A percentile compares a stretch with the other conserved stretches of the same genome.
These are phyloP conservation scores for Teratosphaeria zuluensis DNA, from an alignment of 2,329 filamentous ascomycete genomes.

Conservation along the genomic window DNA sequence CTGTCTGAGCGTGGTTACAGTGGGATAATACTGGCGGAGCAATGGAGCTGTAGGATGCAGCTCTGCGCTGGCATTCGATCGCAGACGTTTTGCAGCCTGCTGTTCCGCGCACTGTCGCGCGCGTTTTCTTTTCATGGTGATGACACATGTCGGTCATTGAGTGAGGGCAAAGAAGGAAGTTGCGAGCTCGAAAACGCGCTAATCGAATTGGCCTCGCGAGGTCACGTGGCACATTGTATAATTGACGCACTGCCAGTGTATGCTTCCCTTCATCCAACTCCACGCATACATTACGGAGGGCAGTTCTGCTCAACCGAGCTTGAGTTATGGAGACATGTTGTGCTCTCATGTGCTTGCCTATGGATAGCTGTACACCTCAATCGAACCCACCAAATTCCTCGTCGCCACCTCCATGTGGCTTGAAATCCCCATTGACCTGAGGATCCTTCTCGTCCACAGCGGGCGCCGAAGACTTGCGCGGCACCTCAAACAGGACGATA, in stretches of 20 bases:
- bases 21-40: slow-evolving; percentile 10
- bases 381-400: slow-evolving; percentile 10
- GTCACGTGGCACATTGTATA: no score
- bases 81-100: background rate
- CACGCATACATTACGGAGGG: no score
- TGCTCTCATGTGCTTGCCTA: background rate
- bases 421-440: background rate
- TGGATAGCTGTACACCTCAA: background rate
- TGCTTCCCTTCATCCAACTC: no score
- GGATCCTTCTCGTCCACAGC: background rate
- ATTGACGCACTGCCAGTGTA: no score
- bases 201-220: no score
- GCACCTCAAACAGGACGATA: slow-evolving; percentile 78
- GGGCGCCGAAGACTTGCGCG: slow-evolving; percentile 22
- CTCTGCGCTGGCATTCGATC: background rate
- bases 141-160: background rate
- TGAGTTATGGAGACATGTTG: background rate
- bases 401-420: background rate
- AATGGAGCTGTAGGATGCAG: slow-evolving; percentile 4
- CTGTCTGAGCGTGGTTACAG: slow-evolving; percentile 8
- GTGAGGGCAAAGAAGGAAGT: background rate
- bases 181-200: background rate
- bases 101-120: background rate
- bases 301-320: no score
- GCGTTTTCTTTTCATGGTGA: slow-evolving; percentile 8